Evolutionary conservation across 768 basidiomycete genomes (phyloP), one percentile per base, ranked within the genome.

Genomic region (Russula sp.): DNA sequence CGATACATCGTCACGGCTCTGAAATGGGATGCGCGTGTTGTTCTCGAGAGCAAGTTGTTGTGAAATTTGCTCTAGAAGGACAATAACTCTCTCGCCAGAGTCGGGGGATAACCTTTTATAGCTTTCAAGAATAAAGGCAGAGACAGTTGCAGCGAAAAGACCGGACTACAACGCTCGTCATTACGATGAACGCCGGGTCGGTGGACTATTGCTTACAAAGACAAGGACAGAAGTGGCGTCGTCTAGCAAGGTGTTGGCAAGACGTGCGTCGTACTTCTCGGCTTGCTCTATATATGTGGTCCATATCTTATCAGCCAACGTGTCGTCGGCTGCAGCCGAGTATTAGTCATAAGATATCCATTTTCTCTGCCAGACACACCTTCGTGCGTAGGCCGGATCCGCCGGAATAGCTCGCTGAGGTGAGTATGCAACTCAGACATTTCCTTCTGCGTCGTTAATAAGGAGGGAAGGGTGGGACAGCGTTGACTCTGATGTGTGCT

Each of bases 101-200:
- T 68, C 61, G 13, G 54, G 51, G 35, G 62, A 57, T 6, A 68
- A 35, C 11, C 51, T 45, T 42, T 68, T 50, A 35, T 62, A 65
- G n/a, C 67, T 59, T 42, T 67, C 56, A 49, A 68, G 32, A 34
- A 65, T 54, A 57, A 70, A 67, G 6, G 63, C 60, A 4, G 69
- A 65, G 11, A 66, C 55, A n/a, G 62, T 66, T 2, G 68, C 68
- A 14, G 69, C 64, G 61, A 70, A 68, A 5, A 70, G 56, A 47
- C 69, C 68, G 1, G 69, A 59, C 69, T 70, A 20, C 32, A 6
- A n/a, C 11, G 22, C 8, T 9, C 16, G 9, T 27, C 16, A 62
- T 37, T 8, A 40, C 11, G 22, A 7, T 16, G 4, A 20, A 31
- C 32, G 7, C 54, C 20, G 7, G 13, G 32, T 16, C 16, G 10